A percentile compares a stretch with the other conserved stretches of the same genome.
Conservation (phyloP, 2,329 filamentous ascomycete genomes). For the Penicillium sp. region DNA sequence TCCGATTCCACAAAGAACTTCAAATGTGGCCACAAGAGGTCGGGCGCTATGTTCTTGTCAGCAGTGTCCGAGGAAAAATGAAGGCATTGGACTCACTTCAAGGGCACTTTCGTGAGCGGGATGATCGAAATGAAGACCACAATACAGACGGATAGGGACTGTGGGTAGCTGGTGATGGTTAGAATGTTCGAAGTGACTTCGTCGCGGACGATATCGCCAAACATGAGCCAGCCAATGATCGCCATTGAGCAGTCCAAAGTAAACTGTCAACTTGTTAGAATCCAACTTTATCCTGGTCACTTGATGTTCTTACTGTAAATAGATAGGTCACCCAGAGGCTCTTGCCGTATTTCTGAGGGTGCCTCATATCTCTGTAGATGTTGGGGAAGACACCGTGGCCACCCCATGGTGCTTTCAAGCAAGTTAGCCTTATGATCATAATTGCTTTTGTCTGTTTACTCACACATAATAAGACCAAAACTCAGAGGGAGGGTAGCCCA, state of each 20-base stretch:
- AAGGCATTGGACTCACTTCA: conserved; percentile 55
- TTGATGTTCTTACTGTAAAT: conserved; percentile 65
- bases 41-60: conserved; percentile 56
- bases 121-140: conserved; percentile 88
- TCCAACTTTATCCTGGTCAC: background rate
- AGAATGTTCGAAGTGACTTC: conserved; percentile 92
- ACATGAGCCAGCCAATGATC: conserved; percentile 86
- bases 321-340: conserved; percentile 77
- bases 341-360: conserved; percentile 75
- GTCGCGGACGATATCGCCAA: conserved; percentile 81
- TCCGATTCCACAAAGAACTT: conserved; percentile 75
- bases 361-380: conserved; percentile 72
- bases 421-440: background rate
- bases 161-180: conserved; percentile 69
- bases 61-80: background rate
- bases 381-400: conserved; percentile 79
- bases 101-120: conserved; percentile 89
- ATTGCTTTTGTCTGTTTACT: conserved; percentile 15
- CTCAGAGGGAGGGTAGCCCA: conserved; percentile 85
- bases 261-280: conserved; percentile 52
- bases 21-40: conserved; percentile 80
- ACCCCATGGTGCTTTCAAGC: conserved; percentile 59
- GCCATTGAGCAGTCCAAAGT: conserved; percentile 78
- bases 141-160: conserved; percentile 70
- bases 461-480: conserved; percentile 82